Evolutionary conservation across 2,329 filamentous ascomycete genomes (phyloP), one percentile per base, ranked within the genome.

Genomic region (Penicillium polonicum): DNA sequence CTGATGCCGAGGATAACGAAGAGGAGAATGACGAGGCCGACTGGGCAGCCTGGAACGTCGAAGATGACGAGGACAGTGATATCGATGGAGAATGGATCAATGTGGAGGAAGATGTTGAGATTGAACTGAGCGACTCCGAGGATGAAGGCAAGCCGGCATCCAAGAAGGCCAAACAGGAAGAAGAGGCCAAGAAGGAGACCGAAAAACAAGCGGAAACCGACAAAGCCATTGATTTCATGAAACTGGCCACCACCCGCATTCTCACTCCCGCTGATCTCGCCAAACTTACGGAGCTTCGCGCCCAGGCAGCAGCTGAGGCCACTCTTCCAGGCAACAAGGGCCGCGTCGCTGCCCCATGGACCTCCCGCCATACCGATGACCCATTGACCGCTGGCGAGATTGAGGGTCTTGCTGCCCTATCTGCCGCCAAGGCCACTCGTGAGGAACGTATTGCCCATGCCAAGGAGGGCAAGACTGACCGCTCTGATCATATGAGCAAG

Each of bases 221-320:
- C 76, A 81, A 45, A 17, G 60, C 62, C 64, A 59, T 60, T 5
- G 63, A 65, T 29, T 65, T 68, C 54, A 63, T 64, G 36, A 91
- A 87, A 68, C 85, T 97, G 43, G 92, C 92, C n/a, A 96, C 91
- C 0, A 96, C 91, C 2, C 89, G 90, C 48, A 95, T 99, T 64
- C 87, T 99, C 60, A 99, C 94, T 0, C 94, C 94, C 0, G 94
- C 94, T 13, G 94, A 99, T 75, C 84, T 97, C n/a, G 88, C 90
- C 65, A 97, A 97, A 74, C 87, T 99, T 21, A 87, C 91, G 60
- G 93, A 97, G 76, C 86, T 99, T 25, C 90, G 91, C 46, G 81
- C 89, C 49, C 81, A 88, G 43, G 86, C 91, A 21, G 84, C 85
- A 36, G 78, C 97, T 46, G 85, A 89, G 62, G 88, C 89, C 60